phyloP scores from a whole-genome alignment of 2,329 filamentous ascomycete species.

The Daldinia sp. region DNA sequence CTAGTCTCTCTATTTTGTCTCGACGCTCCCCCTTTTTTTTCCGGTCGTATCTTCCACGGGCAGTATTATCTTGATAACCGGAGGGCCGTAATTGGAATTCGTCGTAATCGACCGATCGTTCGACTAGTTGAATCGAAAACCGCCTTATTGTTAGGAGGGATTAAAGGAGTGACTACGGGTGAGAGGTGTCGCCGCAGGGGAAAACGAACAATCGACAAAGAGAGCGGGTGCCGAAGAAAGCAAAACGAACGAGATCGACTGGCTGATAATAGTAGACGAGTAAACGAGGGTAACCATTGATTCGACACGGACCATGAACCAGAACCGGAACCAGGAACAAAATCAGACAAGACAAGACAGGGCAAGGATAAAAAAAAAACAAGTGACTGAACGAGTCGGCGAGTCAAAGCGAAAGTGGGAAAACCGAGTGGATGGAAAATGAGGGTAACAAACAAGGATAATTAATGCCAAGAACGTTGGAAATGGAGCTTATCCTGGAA shows the following conservation, averaged over 20 bases:
- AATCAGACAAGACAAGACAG: constrained; percentile 8
- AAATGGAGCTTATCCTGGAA: constrained; percentile 27
- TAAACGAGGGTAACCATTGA: constrained; percentile 23
- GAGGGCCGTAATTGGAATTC: background rate
- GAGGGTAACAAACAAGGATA: constrained; percentile 23
- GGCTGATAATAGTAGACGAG: constrained; percentile 3
- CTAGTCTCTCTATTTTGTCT: background rate
- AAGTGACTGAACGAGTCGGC: constrained; percentile 12
- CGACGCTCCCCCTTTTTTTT: background rate
- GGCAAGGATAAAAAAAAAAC: background rate
- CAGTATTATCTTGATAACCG: background rate
- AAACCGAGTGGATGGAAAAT: constrained; percentile 38
- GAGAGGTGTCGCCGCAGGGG: constrained; percentile 16
- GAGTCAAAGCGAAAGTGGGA: constrained; percentile 29
- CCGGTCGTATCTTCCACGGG: constrained; percentile 4
- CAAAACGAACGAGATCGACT: constrained; percentile 12
- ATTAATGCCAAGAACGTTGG: constrained; percentile 7
- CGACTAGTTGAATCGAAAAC: constrained; percentile 2
- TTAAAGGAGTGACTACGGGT: constrained; percentile 38
- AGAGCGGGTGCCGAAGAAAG: constrained; percentile 14
- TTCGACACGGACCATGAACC: constrained; percentile 24
- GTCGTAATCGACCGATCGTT: constrained; percentile 4
- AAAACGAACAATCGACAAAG: constrained; percentile 12
- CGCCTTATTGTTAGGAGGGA: constrained; percentile 2
- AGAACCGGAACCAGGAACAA: constrained; percentile 18